These are phyloP conservation scores for Eucalyptus pauciflora DNA, from an alignment of 345 rosid genomes.

Conservation along the genomic window DNA sequence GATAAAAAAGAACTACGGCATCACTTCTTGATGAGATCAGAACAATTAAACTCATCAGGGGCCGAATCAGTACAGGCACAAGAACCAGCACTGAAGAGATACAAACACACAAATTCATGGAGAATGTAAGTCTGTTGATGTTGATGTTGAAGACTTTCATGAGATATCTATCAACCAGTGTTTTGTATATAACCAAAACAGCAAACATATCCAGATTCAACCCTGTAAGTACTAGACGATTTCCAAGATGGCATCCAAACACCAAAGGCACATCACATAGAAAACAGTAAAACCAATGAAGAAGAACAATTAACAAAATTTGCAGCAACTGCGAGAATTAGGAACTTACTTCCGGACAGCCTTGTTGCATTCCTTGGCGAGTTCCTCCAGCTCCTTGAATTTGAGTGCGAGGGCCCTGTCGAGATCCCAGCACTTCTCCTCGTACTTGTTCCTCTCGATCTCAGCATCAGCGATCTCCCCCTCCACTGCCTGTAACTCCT, in stretches of 20 bases:
- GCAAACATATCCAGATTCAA: neutral
- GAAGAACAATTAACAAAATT: neutral
- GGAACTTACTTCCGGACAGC: conserved; percentile 40
- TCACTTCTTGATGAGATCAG: neutral
- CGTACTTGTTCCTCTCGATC: conserved; percentile 51
- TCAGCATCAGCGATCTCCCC: conserved; percentile 67
- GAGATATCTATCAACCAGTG: neutral
- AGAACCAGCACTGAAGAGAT: neutral
- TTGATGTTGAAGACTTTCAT: neutral
- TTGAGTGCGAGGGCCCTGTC: conserved; percentile 28
- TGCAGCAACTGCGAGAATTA: neutral
- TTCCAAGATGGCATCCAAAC: neutral
- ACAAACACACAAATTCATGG: neutral
- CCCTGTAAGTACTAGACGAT: neutral
- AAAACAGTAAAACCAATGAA: neutral
- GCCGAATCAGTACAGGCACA: neutral
- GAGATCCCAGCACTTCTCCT: conserved; percentile 78
- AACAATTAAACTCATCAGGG: neutral
- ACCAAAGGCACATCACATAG: neutral
- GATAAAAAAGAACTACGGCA: neutral
- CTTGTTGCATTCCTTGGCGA: conserved; percentile 71
- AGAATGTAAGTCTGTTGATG: neutral
- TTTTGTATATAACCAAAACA: neutral
- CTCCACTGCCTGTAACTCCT: conserved; percentile 80
- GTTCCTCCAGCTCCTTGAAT: conserved; percentile 56